Base-by-base conservation (phyloP, 306 rosid species). In the Leucaena leucocephala region DNA sequence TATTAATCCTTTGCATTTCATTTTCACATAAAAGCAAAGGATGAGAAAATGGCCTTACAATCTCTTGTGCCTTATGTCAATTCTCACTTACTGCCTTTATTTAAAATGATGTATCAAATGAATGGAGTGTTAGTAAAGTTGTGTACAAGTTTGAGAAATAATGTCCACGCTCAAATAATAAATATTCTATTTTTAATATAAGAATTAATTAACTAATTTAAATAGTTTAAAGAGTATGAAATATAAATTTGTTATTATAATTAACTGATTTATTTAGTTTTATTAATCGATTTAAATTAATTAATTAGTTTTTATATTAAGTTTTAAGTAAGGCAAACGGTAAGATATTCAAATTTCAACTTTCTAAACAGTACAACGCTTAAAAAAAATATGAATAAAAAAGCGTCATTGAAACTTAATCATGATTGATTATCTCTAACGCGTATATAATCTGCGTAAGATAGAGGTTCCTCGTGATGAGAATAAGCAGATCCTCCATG, bases 401-500 rank as follows among this genome's bases (percentile, higher is more conserved):
- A 71, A 46, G 4, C 5, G 12, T 17, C 7, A 46, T 66, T 19
- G 62, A 55, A 55, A 19, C 34, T 19, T 16, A 50, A 55, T 55
- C 34, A 55, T 6, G 5, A n/a, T 45, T 72, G 27, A 22, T 65
- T 68, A 3, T 68, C 67, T 13, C 71, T 86, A 33, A 82, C 1
- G 3, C 82, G 81, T 36, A 82, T 10, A 54, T 84, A 87, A 55
- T 84, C 86, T 64, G 72, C 46, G 64, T 87, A 84, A 34, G 83
- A 77, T 44, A 40, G 82, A 55, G 62, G 62, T 5, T 85, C 86
- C 22, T 88, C 91, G 6, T 82, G 65, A 59, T 66, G 78, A 78
- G 84, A 42, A 45, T 91, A 91, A 49, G 94, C 98, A 83, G 78
- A 74, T 5, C 96, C 93, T 77, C 96, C 96, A 74, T 93, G 96